These are phyloP conservation scores for Globisporangium viniferum DNA, from an alignment of 352 stramenopile species.

Conservation along the genomic window DNA sequence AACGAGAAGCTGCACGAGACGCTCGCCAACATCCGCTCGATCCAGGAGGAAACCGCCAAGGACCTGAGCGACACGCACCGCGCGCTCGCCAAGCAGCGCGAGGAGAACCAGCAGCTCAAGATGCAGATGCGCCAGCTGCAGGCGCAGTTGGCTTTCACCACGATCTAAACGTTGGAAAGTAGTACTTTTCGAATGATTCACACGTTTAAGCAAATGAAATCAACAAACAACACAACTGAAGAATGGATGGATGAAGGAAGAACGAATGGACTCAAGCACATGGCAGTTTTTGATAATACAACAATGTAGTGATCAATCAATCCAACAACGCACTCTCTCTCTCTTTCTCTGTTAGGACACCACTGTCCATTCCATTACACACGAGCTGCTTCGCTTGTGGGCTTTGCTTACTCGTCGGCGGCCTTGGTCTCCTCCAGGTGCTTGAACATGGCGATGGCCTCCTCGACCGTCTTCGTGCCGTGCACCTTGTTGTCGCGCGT, in stretches of 20 bases:
- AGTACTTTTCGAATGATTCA: not conserved
- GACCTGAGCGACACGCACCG: constrained; percentile 52
- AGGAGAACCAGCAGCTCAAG: constrained; percentile 61
- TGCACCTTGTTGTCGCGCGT: constrained; percentile 83
- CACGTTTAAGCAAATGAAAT: not conserved
- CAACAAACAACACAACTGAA: not conserved
- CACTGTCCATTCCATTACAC: not conserved
- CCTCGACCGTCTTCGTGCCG: constrained; percentile 56
- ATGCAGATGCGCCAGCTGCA: constrained; percentile 62
- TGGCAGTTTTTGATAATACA: constrained; percentile 4
- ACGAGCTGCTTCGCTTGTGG: not conserved
- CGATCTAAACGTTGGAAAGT: constrained; percentile 27
- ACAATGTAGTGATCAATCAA: not conserved
- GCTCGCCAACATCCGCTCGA: constrained; percentile 56
- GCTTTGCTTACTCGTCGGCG: constrained; percentile 31
- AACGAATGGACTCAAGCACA: not conserved
- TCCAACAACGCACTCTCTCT: not conserved
- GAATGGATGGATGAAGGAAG: not conserved
- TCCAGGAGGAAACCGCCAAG: constrained; percentile 53
- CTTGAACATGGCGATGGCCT: constrained; percentile 93
- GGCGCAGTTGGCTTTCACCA: constrained; percentile 49
- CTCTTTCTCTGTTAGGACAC: not conserved
- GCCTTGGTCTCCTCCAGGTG: constrained; percentile 71
- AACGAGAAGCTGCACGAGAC: constrained; percentile 81
- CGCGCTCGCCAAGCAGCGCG: constrained; percentile 41